Base-by-base conservation (phyloP, 306 rosid genomes). In the Canavalia gladiata region DNA sequence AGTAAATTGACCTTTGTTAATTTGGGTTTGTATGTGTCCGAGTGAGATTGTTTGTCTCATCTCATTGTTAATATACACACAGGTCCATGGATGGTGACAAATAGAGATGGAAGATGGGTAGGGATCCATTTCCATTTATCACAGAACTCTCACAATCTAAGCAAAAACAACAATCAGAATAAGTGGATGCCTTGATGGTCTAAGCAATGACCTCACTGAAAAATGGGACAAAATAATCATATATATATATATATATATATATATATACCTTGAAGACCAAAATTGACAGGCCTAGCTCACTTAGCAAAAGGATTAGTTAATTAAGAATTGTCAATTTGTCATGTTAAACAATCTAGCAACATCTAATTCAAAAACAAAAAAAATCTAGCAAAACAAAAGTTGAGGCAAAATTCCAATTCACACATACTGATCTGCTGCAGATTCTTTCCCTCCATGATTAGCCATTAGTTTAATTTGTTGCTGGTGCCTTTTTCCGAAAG, bases 201-300 rank as follows among this genome's bases (percentile, higher is more conserved):
- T 86, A 84, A 88, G 87, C 88, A 81, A 43, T 85, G 89, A 86
- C 89, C 81, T 86, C 87, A 72, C 57, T 29, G 75, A 64, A 67
- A 58, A 34, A 69, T 31, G 75, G 51, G 83, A 73, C 83, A 58
- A 70, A 76, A n/a, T 1, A 30, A 69, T 66, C 12, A 74, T 33
- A 68, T 49, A 82, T 13, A 39, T 39, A 39, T 43, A 43, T 43
- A 5, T 2, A 64, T 46, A 74, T 33, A 68, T 49, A 82, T 13
- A 39, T 39, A 39, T 43, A 43, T 43, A 5, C 43, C 54, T 28
- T 3, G 63, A 49, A 60, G 72, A 66, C 81, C 51, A 86, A 45
- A 76, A 34, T 70, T 75, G 86, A 51, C 73, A 67, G 39, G 81
- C 42, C 64, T 12, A 25, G 37, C 52, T 54, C 72, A 73, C 29